Percentiles rank a stretch among this genome's conserved stretches.
Evolutionary conservation across 495 filamentous ascomycete species (phyloP).

Genomic region (Massariosphaeria phaeospora): DNA sequence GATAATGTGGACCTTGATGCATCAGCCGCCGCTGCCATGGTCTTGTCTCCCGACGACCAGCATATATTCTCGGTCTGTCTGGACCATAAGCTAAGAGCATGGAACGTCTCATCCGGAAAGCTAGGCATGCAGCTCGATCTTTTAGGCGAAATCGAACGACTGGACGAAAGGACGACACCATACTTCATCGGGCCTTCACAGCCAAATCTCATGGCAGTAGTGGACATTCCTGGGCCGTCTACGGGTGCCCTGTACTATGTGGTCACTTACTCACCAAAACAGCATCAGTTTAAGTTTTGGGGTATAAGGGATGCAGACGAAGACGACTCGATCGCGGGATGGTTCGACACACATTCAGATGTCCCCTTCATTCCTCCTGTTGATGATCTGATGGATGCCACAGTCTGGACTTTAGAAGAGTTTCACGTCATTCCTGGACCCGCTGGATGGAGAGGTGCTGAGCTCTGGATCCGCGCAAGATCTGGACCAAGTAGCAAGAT

Average conservation of each 20-base stretch:
- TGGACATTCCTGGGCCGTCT: conserved; percentile 51
- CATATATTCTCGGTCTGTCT: conserved; percentile 80
- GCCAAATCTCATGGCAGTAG: conserved; percentile 65
- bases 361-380: conserved; percentile 59
- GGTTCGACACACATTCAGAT: conserved; percentile 65
- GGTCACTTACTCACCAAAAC: conserved; percentile 83
- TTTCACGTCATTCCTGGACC: conserved; percentile 60
- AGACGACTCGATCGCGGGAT: conserved; percentile 55
- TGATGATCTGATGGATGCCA: conserved; percentile 52
- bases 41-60: conserved; percentile 58
- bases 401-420: conserved; percentile 78
- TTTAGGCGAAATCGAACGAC: conserved; percentile 50
- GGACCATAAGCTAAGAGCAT: conserved; percentile 79
- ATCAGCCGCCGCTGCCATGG: conserved; percentile 59
- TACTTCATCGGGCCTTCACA: conserved; percentile 74
- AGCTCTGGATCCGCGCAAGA: conserved; percentile 83
- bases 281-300: conserved; percentile 93
- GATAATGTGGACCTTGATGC: conserved; percentile 62
- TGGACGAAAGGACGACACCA: conserved; percentile 54
- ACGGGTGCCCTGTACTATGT: conserved; percentile 64
- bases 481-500: conserved; percentile 69
- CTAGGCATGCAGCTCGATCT: conserved; percentile 70
- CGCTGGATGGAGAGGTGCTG: conserved; percentile 50
- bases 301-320: conserved; percentile 60
- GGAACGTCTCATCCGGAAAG: conserved; percentile 73